Evolutionary conservation across 306 rosid species (phyloP).

Genomic region (Corylus americana): DNA sequence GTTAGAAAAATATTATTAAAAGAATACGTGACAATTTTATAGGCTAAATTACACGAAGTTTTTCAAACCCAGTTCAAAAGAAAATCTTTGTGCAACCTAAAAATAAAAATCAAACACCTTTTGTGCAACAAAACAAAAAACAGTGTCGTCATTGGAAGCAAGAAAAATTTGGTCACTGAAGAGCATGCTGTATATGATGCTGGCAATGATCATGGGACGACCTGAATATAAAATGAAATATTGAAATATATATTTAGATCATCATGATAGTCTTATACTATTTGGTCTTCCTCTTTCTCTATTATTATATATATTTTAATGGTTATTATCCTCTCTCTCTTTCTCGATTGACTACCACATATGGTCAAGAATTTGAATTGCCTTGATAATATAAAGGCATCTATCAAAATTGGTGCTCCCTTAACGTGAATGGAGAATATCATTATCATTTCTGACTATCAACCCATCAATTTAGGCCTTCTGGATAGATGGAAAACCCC

Average conservation of each 20-base stretch:
- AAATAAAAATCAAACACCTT: not conserved
- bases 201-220: slow-evolving; percentile 25
- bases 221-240: not conserved
- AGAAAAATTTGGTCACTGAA: not conserved
- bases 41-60: no score
- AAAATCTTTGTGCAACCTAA: no score
- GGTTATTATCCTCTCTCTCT: not conserved
- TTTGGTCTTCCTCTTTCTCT: not conserved
- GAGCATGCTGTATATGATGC: slow-evolving; percentile 18
- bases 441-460: not conserved
- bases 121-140: not conserved
- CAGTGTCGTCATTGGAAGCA: not conserved
- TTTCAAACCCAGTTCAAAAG: no score
- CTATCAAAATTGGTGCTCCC: not conserved
- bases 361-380: not conserved
- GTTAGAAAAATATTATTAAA: no score
- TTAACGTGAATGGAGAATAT: not conserved
- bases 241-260: not conserved
- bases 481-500: no score
- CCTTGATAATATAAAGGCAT: not conserved
- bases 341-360: not conserved
- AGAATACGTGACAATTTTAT: no score
- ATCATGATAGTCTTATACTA: no score
- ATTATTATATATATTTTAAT: no score
- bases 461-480: no score